Conservation (phyloP, 2,329 filamentous ascomycete genomes). For the Uncinocarpus reesii region DNA sequence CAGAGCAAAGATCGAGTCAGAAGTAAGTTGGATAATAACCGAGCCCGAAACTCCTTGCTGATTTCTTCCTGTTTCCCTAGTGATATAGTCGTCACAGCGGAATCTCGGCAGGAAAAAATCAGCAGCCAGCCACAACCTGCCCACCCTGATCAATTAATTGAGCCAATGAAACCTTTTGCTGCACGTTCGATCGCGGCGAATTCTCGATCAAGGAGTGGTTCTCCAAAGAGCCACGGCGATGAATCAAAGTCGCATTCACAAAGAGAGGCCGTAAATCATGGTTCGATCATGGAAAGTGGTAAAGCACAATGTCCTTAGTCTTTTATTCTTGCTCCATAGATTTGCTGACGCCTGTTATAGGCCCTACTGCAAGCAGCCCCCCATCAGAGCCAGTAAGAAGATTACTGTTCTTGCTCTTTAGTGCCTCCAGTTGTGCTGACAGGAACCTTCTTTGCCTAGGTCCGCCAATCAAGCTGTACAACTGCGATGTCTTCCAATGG, state of each 20-base stretch:
- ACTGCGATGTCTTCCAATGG: not conserved
- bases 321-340: not conserved
- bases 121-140: not conserved
- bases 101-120: not conserved
- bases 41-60: not conserved
- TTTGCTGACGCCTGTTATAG: not conserved
- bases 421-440: not conserved
- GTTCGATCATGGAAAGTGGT: not conserved
- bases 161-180: not conserved
- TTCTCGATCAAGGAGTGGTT: not conserved
- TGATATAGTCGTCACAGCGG: not conserved
- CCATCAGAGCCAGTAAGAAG: not conserved
- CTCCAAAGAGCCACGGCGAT: not conserved
- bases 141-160: not conserved
- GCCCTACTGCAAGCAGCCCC: not conserved
- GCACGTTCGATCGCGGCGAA: not conserved
- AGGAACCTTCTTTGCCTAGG: not conserved
- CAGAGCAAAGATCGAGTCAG: not conserved
- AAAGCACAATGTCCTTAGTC: not conserved
- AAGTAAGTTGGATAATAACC: not conserved
- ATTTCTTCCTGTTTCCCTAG: not conserved
- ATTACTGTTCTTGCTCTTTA: too few relatives aligned
- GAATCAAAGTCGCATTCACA: not conserved
- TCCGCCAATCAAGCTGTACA: not conserved
- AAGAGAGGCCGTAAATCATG: not conserved